These are phyloP conservation scores for Arthrobotrys megalospora DNA, from an alignment of 2,329 filamentous ascomycete species.

Conservation along the genomic window DNA sequence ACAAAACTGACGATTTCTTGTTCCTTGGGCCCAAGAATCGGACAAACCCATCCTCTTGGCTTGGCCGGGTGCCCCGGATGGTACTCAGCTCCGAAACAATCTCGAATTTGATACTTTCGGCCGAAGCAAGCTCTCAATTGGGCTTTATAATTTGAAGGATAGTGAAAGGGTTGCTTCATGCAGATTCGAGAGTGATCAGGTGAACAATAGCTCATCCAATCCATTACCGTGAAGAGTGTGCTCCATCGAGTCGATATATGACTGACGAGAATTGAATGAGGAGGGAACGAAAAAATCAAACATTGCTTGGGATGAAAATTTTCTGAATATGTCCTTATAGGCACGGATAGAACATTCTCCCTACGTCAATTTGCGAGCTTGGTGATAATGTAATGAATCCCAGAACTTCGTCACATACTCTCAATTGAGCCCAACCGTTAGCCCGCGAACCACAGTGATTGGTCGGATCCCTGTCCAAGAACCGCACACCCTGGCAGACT, in stretches of 20 bases:
- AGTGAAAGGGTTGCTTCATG: neutral
- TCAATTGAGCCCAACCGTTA: conserved; percentile 15
- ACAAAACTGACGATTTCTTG: neutral
- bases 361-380: neutral
- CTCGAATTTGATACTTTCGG: neutral
- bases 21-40: neutral
- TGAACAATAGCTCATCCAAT: too few relatives aligned
- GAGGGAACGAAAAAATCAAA: neutral
- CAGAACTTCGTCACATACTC: conserved; percentile 11
- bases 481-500: neutral
- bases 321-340: neutral
- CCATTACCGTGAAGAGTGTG: too few relatives aligned
- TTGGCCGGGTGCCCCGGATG: conserved; percentile 6
- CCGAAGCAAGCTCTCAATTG: neutral
- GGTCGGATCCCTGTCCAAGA: neutral
- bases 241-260: neutral
- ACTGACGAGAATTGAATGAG: neutral
- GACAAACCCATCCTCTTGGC: neutral
- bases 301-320: neutral
- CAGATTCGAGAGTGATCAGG: neutral
- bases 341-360: neutral
- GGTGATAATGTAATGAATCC: conserved; percentile 14
- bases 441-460: conserved; percentile 1
- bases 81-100: neutral
- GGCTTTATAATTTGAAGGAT: neutral